A percentile compares a stretch with the other conserved stretches of the same genome.
Evolutionary conservation across 2,329 filamentous ascomycete species (phyloP).

Genomic region (Colletotrichum camelliae): DNA sequence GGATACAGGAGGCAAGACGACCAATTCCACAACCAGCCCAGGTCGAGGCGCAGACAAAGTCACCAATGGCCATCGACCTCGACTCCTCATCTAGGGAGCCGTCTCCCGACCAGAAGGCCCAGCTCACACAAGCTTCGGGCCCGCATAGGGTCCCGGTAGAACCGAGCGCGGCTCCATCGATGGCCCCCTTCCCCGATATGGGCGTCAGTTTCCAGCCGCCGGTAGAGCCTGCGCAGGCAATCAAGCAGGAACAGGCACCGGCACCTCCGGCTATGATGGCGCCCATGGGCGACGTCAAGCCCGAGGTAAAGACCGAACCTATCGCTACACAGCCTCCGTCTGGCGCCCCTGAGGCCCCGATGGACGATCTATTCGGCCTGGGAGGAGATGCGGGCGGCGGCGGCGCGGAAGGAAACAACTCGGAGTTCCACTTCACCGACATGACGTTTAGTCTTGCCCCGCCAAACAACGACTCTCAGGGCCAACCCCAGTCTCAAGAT

Average conservation of each 20-base stretch:
- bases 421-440: constrained; percentile 59
- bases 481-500: constrained; percentile 34
- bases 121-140: background rate
- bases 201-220: constrained; percentile 46
- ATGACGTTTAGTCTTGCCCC: constrained; percentile 62
- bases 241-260: constrained; percentile 16
- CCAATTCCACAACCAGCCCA: constrained; percentile 26
- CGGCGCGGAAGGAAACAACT: constrained; percentile 24
- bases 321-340: constrained; percentile 14
- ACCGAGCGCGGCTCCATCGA: constrained; percentile 37
- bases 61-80: constrained; percentile 40
- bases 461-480: constrained; percentile 34
- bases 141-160: constrained; percentile 18
- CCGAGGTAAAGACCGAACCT: constrained; percentile 28
- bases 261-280: constrained; percentile 23
- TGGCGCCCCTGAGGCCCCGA: constrained; percentile 24
- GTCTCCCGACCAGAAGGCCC: background rate
- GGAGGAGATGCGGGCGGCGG: constrained; percentile 11
- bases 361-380: constrained; percentile 20
- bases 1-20: constrained; percentile 30
- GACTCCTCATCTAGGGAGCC: constrained; percentile 35
- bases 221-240: constrained; percentile 25
- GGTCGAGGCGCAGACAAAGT: constrained; percentile 39
- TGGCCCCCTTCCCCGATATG: constrained; percentile 64
- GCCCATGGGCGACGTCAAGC: constrained; percentile 34